Evolutionary conservation across 176 grass and related monocot species (phyloP), one percentile per base, ranked within the genome.

Genomic region (Carex littledalei): DNA sequence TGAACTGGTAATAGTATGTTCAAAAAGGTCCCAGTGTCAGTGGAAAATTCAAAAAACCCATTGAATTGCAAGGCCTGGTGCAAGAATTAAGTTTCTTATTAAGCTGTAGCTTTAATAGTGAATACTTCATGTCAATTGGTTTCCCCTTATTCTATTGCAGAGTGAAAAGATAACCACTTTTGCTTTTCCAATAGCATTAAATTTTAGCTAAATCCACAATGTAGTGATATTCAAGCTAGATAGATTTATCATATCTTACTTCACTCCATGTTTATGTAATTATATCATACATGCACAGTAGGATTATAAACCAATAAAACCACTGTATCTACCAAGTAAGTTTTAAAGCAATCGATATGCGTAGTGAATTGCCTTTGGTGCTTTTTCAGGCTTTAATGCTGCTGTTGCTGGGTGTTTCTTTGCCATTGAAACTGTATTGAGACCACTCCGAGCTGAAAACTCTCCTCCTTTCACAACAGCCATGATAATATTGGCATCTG

Each of bases 361-460:
- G 3, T 47, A 21, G 18, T 72, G 6, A 29, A 56, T 56, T 34
- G 21, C 79, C 8, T 86, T 35, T 78, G 68, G 55, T 84, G 10
- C 31, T 9, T 84, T 89, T 93, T 88, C 89, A 98, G 96, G 91
- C 15, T 98, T 98, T 75, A 95, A 98, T 82, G 96, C 96, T 80
- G 93, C 96, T 83, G 93, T 98, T 86, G 93, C 96, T 85, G 93
- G 96, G 55, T 95, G 91, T 78, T 98, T 95, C 81, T 98, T 98
- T 85, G 89, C 93, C 67, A 95, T 98, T 74, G 96, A 98, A 89
- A 98, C 93, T 93, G 96, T 98, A 83, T 71, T 98, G 76, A 90
- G 96, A 52, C 96, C 95, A 4, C 91, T 95, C 53, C 88, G 89
- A 95, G 96, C 93, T 77, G 96, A 98, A 90, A 98, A 98, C 86